A percentile compares a stretch with the other conserved stretches of the same genome.
Evolutionary conservation across 73 alveolate species (phyloP).

Genomic region (Effrenium voratum): DNA sequence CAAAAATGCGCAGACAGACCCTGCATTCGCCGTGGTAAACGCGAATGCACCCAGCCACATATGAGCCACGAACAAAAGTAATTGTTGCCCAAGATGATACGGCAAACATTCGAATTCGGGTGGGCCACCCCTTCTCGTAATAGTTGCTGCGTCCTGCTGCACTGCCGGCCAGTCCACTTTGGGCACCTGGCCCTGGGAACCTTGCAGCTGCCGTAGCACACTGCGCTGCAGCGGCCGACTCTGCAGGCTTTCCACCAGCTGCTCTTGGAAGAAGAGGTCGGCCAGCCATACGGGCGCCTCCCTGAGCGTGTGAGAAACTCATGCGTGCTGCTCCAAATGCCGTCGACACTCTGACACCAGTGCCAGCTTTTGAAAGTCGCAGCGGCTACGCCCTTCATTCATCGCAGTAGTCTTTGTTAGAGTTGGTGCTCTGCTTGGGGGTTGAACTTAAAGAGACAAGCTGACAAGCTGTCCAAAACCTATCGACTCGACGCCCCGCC

Average conservation of each 20-base stretch:
- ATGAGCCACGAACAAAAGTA: too few species aligned
- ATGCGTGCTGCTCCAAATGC: too few species aligned
- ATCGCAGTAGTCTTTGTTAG: not conserved
- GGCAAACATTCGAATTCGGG: not conserved
- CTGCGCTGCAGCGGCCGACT: slow-evolving; percentile 36
- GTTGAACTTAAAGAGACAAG: too few species aligned
- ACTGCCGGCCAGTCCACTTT: slow-evolving; percentile 16
- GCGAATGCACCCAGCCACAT: not conserved
- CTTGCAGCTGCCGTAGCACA: slow-evolving; percentile 61
- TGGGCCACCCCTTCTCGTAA: not conserved
- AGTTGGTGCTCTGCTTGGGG: too few species aligned
- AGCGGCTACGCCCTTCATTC: slow-evolving; percentile 15
- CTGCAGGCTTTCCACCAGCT: slow-evolving; percentile 30
- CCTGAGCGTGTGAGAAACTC: slow-evolving; percentile 33
- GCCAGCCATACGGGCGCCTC: slow-evolving; percentile 58
- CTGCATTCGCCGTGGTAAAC: not conserved
- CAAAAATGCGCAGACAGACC: not conserved
- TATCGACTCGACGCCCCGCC: too few species aligned
- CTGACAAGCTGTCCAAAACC: too few species aligned
- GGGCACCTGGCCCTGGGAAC: not conserved
- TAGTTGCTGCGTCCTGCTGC: not conserved
- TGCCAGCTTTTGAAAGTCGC: not conserved
- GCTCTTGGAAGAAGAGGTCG: slow-evolving; percentile 77
- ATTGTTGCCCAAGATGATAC: too few species aligned
- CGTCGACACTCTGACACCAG: slow-evolving; percentile 5